Evolutionary conservation across 441 rosid genomes (phyloP).

Genomic region (Dalechampia spathulata): DNA sequence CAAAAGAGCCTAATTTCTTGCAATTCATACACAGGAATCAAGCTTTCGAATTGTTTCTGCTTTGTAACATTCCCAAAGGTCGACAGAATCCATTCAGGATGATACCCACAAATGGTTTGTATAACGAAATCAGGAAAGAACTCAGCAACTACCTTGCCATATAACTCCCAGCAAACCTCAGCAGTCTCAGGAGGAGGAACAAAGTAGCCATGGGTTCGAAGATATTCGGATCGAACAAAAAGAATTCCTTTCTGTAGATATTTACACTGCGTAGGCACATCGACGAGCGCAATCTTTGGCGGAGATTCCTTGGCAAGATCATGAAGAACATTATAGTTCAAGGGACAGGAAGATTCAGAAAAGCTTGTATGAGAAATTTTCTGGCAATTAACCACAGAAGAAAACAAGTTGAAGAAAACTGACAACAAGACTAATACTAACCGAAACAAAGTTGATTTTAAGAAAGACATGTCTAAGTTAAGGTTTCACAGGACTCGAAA

Average conservation of each 20-base stretch:
- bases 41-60: conserved; percentile 29
- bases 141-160: conserved; percentile 18
- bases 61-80: conserved; percentile 33
- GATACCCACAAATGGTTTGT: conserved; percentile 28
- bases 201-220: conserved; percentile 26
- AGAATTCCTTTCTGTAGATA: conserved; percentile 28
- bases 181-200: conserved; percentile 30
- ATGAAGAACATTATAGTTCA: conserved; percentile 30
- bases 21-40: conserved; percentile 20
- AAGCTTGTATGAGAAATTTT: conserved; percentile 1
- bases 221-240: conserved; percentile 35
- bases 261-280: conserved; percentile 15
- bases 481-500: conserved; percentile 2
- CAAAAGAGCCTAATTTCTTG: conserved; percentile 18
- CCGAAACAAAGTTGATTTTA: not conserved
- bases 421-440: conserved; percentile 3
- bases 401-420: not conserved
- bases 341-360: conserved; percentile 25
- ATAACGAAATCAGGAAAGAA: conserved; percentile 28
- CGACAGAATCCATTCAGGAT: conserved; percentile 27
- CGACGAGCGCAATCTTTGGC: conserved; percentile 9
- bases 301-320: conserved; percentile 17
- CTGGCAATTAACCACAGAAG: not conserved
- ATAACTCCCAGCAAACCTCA: conserved; percentile 33
- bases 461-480: conserved; percentile 16